Conservation (phyloP, 768 basidiomycete species). For the Xerocomellus dryophilus region DNA sequence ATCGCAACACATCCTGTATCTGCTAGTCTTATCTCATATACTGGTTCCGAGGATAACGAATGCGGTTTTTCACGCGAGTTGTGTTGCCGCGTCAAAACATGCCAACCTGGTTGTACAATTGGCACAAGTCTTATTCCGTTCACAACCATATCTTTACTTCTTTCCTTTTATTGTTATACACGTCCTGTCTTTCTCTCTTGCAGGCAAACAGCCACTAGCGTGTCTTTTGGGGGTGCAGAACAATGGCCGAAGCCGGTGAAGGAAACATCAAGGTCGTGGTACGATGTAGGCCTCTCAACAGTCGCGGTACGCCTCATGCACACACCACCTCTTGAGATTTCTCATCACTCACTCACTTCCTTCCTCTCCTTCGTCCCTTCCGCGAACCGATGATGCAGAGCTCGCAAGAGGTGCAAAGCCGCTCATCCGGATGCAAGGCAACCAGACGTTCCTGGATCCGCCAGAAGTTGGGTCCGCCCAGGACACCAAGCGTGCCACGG, state of each 20-base stretch:
- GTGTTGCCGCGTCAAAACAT: conserved; percentile 16
- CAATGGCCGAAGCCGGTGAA: conserved; percentile 75
- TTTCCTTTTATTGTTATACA: conserved; percentile 1
- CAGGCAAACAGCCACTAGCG: conserved; percentile 7
- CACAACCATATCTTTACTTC: conserved; percentile 3
- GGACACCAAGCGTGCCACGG: conserved; percentile 77
- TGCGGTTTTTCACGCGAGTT: conserved; percentile 21
- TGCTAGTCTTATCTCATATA: neutral
- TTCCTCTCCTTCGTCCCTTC: neutral
- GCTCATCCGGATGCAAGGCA: conserved; percentile 93
- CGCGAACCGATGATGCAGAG: conserved; percentile 48
- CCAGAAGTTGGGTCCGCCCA: conserved; percentile 72
- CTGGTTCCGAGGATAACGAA: conserved; percentile 2
- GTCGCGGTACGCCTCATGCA: conserved; percentile 64
- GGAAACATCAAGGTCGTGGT: conserved; percentile 92
- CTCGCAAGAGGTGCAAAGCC: conserved; percentile 89
- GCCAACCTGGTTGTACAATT: conserved; percentile 1
- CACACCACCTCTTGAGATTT: neutral
- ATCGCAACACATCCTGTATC: neutral
- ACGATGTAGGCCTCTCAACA: conserved; percentile 95
- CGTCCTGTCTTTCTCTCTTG: conserved; percentile 13
- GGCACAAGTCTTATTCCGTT: conserved; percentile 1
- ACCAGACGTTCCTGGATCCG: conserved; percentile 89
- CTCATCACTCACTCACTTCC: conserved; percentile 2
- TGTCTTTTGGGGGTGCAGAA: conserved; percentile 15